Percentiles rank a stretch among this genome's conserved stretches.
Evolutionary conservation across 306 rosid species (phyloP).

Genomic region (Vigna angularis): DNA sequence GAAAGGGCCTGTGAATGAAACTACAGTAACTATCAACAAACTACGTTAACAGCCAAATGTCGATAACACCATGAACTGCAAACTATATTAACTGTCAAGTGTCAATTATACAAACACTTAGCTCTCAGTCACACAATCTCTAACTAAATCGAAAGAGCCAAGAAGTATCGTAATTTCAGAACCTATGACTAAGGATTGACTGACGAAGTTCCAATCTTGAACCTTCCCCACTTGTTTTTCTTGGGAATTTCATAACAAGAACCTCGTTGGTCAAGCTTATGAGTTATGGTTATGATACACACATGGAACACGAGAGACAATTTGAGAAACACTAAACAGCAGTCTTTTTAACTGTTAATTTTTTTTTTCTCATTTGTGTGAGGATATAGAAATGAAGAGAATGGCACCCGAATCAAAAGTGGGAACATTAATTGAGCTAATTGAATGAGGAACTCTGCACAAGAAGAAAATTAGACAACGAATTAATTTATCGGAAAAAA

Average conservation of each 20-base stretch:
- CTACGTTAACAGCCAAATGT: neutral
- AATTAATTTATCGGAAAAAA: conserved; percentile 21
- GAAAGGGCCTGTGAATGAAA: conserved; percentile 53
- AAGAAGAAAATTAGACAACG: neutral
- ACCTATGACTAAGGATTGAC: conserved; percentile 10
- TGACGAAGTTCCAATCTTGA: conserved; percentile 22
- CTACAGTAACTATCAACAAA: conserved; percentile 29
- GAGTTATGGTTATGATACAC: neutral
- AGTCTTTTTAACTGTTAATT: conserved; percentile 47
- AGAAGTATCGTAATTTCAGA: neutral
- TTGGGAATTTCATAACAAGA: neutral
- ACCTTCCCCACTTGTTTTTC: neutral
- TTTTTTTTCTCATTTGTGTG: conserved; percentile 37
- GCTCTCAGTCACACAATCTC: neutral
- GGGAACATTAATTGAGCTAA: conserved; percentile 19
- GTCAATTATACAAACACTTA: neutral
- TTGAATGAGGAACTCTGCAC: conserved; percentile 41
- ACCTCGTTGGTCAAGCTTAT: conserved; percentile 21
- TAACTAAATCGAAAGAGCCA: neutral
- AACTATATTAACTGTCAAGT: conserved; percentile 19
- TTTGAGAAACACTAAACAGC: neutral
- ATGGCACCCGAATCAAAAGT: conserved; percentile 37
- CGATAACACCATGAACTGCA: conserved; percentile 32
- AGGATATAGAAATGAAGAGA: conserved; percentile 30
- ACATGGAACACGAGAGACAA: conserved; percentile 1